phyloP scores from a whole-genome alignment of 179 eudicot genomes.

The Camellia oleifera region DNA sequence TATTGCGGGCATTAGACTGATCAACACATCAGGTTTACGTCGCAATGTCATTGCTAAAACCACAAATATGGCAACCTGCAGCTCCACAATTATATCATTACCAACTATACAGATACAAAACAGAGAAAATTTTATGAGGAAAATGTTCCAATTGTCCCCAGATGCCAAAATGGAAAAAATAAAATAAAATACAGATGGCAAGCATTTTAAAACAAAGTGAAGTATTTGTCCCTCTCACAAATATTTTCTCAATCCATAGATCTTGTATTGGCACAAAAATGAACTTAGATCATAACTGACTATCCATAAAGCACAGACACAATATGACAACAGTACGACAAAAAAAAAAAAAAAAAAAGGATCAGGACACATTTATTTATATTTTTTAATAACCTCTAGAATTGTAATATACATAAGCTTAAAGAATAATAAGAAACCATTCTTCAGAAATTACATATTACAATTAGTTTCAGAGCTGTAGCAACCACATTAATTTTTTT shows the following conservation, averaged over 20 bases:
- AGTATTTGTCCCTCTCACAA: background rate
- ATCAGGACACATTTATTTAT: no score
- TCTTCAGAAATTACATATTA: no score
- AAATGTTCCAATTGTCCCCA: background rate
- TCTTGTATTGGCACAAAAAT: background rate
- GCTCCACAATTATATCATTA: slow-evolving; percentile 7
- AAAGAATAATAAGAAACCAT: no score
- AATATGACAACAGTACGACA: no score
- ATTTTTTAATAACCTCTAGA: no score
- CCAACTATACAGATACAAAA: background rate
- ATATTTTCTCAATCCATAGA: background rate
- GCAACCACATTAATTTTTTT: no score
- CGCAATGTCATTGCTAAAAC: slow-evolving; percentile 50
- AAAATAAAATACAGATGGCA: no score
- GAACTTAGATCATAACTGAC: background rate
- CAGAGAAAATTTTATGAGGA: background rate
- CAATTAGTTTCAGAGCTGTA: no score
- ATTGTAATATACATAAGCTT: no score
- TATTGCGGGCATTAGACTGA: slow-evolving; percentile 38
- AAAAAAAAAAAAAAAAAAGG: no score
- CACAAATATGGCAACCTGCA: slow-evolving; percentile 53
- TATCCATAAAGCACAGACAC: no score
- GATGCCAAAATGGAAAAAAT: background rate
- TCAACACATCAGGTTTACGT: slow-evolving; percentile 49
- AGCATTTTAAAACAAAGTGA: background rate